Conservation (phyloP, 2,329 filamentous ascomycete species). For the Teratosphaeriaceae sp. region DNA sequence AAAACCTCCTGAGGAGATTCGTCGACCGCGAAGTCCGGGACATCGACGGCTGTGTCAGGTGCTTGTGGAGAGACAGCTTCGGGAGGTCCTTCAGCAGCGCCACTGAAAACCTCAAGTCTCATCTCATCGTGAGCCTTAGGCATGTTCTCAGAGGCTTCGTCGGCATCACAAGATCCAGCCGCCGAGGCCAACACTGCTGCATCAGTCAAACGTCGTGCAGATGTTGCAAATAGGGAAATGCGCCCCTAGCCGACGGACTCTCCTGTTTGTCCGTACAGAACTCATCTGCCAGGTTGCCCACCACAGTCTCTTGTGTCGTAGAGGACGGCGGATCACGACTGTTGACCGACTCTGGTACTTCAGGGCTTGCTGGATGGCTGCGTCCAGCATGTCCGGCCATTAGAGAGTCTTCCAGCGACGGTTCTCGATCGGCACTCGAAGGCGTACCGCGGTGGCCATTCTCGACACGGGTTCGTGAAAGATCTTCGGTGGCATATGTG, state of each 20-base stretch:
- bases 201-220: background rate
- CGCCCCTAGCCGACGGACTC: background rate
- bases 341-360: background rate
- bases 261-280: background rate
- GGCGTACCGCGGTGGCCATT: background rate
- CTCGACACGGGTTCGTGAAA: background rate
- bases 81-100: background rate
- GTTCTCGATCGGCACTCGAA: background rate
- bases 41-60: background rate
- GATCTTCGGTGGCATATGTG: background rate
- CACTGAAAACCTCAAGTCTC: background rate
- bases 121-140: background rate
- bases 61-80: background rate
- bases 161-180: background rate
- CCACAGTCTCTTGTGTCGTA: background rate
- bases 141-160: background rate
- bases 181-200: background rate
- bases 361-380: background rate
- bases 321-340: background rate
- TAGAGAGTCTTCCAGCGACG: background rate
- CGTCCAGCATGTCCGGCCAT: background rate
- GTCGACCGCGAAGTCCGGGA: background rate
- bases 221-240: background rate
- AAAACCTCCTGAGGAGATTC: background rate
- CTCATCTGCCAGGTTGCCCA: background rate